These are phyloP conservation scores for Hymenotorrendiella dingleyae DNA, from an alignment of 2,329 filamentous ascomycete genomes.

Conservation along the genomic window DNA sequence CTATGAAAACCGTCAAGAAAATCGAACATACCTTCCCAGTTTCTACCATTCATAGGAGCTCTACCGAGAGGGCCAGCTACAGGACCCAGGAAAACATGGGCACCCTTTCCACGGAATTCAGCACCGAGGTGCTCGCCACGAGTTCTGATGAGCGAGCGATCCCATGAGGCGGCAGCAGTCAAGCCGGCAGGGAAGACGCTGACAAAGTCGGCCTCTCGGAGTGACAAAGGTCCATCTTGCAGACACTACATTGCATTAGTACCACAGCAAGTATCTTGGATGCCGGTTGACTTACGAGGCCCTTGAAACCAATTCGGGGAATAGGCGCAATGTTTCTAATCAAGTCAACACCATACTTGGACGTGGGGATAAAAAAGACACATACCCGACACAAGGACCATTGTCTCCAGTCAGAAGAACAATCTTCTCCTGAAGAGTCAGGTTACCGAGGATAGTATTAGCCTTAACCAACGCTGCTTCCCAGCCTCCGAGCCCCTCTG, in stretches of 20 bases:
- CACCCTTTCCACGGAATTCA: constrained; percentile 22
- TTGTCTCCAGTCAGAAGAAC: constrained; percentile 9
- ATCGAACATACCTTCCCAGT: too few species aligned
- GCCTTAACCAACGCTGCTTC: constrained; percentile 63
- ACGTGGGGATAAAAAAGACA: constrained; percentile 10
- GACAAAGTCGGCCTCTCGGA: constrained; percentile 44
- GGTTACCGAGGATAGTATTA: constrained; percentile 57
- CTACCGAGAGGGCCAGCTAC: constrained; percentile 45
- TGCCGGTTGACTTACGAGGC: too few species aligned
- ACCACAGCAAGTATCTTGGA: too few species aligned
- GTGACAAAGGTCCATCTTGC: constrained; percentile 10
- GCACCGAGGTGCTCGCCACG: not conserved
- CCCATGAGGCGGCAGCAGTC: not conserved
- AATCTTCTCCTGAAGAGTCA: constrained; percentile 73
- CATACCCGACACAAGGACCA: constrained; percentile 11
- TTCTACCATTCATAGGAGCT: too few species aligned
- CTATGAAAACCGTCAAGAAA: too few species aligned
- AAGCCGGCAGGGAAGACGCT: constrained; percentile 58
- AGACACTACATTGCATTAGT: too few species aligned
- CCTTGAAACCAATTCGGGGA: not conserved
- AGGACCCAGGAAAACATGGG: constrained; percentile 73
- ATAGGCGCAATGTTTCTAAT: constrained; percentile 13
- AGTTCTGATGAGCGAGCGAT: not conserved
- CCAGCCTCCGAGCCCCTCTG: too few species aligned
- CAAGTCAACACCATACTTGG: constrained; percentile 11